These are phyloP conservation scores for Colletotrichum lupini DNA, from an alignment of 2,329 filamentous ascomycete species.

Conservation along the genomic window DNA sequence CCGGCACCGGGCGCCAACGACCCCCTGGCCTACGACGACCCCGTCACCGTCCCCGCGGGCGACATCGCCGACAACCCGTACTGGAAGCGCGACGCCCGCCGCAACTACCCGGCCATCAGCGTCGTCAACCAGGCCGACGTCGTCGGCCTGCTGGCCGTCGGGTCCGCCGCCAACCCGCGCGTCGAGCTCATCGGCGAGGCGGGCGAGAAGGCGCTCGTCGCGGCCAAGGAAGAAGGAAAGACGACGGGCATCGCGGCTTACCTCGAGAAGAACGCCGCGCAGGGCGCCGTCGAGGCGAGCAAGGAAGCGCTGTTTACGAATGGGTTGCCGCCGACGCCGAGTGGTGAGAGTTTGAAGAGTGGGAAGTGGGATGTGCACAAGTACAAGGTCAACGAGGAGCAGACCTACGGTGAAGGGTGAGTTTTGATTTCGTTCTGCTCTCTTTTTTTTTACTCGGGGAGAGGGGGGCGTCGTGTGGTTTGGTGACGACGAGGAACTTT, in stretches of 20 bases:
- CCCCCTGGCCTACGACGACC: slow-evolving; percentile 80
- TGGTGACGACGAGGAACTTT: slow-evolving; percentile 25
- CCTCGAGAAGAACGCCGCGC: slow-evolving; percentile 69
- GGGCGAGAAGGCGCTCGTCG: slow-evolving; percentile 74
- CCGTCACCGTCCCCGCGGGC: slow-evolving; percentile 83
- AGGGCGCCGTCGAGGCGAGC: slow-evolving; percentile 61
- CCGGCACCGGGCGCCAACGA: slow-evolving; percentile 81
- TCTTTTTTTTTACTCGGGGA: not conserved
- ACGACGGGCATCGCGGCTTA: slow-evolving; percentile 77
- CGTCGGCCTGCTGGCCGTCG: slow-evolving; percentile 85
- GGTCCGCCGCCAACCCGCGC: slow-evolving; percentile 83
- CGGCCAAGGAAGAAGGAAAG: slow-evolving; percentile 79
- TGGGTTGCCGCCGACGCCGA: slow-evolving; percentile 88
- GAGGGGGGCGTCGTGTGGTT: not conserved
- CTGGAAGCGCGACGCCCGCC: slow-evolving; percentile 92
- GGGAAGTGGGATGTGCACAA: slow-evolving; percentile 75
- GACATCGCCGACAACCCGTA: slow-evolving; percentile 94
- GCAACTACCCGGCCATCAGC: slow-evolving; percentile 83
- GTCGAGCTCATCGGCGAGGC: slow-evolving; percentile 79
- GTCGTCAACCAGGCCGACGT: slow-evolving; percentile 86
- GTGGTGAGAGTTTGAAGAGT: slow-evolving; percentile 68
- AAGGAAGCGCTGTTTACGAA: slow-evolving; percentile 73
- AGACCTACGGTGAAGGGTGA: slow-evolving; percentile 77
- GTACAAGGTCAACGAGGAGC: slow-evolving; percentile 72
- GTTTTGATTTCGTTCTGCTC: slow-evolving; percentile 47